Evolutionary conservation across 352 stramenopile species (phyloP).

Genomic region (Phytophthora chlamydospora): DNA sequence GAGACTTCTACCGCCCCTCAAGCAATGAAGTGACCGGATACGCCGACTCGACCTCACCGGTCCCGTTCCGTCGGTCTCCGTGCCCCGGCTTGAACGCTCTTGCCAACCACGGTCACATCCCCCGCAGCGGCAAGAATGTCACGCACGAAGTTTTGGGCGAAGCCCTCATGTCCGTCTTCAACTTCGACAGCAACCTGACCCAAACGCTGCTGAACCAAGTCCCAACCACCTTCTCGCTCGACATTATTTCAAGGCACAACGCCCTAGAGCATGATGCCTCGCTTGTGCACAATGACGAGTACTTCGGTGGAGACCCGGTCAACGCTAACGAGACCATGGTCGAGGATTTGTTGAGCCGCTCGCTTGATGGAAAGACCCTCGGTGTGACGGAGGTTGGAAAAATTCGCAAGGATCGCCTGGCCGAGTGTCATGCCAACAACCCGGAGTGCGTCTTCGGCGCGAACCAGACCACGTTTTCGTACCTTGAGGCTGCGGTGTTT

Average conservation of each 20-base stretch:
- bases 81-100: slow-evolving; percentile 55
- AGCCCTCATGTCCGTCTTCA: slow-evolving; percentile 38
- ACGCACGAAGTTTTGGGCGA: slow-evolving; percentile 27
- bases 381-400: slow-evolving; percentile 24
- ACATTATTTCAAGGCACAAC: slow-evolving; percentile 45
- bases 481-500: slow-evolving; percentile 36
- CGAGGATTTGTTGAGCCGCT: slow-evolving; percentile 24
- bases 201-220: slow-evolving; percentile 30
- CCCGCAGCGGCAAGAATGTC: slow-evolving; percentile 51
- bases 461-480: slow-evolving; percentile 26
- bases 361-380: slow-evolving; percentile 23
- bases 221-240: slow-evolving; percentile 31
- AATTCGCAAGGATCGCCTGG: slow-evolving; percentile 30
- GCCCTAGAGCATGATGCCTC: slow-evolving; percentile 58
- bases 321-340: slow-evolving; percentile 28
- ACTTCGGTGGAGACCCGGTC: slow-evolving; percentile 32
- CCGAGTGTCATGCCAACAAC: slow-evolving; percentile 34
- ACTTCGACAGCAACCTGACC: slow-evolving; percentile 28
- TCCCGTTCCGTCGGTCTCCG: slow-evolving; percentile 37
- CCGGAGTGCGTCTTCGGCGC: slow-evolving; percentile 36
- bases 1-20: slow-evolving; percentile 43
- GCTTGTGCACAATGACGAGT: slow-evolving; percentile 33
- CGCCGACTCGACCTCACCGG: slow-evolving; percentile 29
- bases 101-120: slow-evolving; percentile 60
- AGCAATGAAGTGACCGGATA: slow-evolving; percentile 33